Base-by-base conservation (phyloP, 805 yeast genomes). In the Grigorovia humatica region DNA sequence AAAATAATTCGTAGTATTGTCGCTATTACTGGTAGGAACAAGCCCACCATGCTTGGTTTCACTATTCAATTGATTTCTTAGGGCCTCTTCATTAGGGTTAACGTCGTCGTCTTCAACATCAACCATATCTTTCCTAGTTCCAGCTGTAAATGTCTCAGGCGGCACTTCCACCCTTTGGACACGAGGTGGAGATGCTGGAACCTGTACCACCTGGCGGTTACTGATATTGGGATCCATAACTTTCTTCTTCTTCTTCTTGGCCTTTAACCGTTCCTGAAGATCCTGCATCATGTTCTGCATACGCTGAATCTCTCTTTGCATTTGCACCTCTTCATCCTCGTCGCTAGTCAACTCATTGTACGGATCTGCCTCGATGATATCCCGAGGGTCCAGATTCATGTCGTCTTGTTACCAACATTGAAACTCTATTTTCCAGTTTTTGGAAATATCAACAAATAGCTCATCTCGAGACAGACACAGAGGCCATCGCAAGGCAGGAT, bases 1-100 rank as follows among this genome's bases (percentile, higher is more conserved):
- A 48, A 72, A 72, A 55, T 69, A 70, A 2, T 70, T 54, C 15
- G 68, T 60, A 11, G 61, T 15, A 15, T 15, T 13, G 3, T 15
- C 17, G 27, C 6, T 23, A 23, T 23, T 23, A 6, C 27, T 23
- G 6, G 6, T 3, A 6, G 27, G 27, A 38, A n/a, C 17, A 8
- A 9, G 7, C 7, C 13, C 15, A 38, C 15, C 15, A 38, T n/a
- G n/a, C 17, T 15, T 38, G 2, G n/a, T 38, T 3, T 38, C 15
- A 38, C 17, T 15, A 15, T 38, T 29, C 15, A 38, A 15, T 15
- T 38, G 42, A 15, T 38, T 38, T 15, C 27, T 8, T 12, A 20
- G 15, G 9, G 47, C 29, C 23, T n/a, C 18, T 27, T 43, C 43
- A 15, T 38, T 38, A 9, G 17, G n/a, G 15, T 38, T 38, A 15